These are phyloP conservation scores for Didymella exigua DNA, from an alignment of 2,329 filamentous ascomycete genomes.

Conservation along the genomic window DNA sequence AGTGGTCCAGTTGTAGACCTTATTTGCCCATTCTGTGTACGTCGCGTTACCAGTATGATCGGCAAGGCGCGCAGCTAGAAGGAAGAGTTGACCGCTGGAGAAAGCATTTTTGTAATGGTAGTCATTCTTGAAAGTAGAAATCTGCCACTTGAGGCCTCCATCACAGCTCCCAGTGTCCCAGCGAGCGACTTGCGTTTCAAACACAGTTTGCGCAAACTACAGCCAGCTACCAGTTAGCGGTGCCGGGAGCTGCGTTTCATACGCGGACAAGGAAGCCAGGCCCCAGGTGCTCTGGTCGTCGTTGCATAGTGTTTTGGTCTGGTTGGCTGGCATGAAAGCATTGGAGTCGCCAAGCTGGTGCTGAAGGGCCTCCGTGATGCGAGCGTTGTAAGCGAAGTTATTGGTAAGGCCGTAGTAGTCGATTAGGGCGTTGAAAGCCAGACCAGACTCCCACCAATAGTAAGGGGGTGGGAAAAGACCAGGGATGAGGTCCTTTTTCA, in stretches of 20 bases:
- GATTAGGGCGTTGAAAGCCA: slow-evolving; percentile 29
- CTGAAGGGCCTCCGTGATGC: slow-evolving; percentile 49
- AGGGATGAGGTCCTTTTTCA: slow-evolving; percentile 11
- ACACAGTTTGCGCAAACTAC: slow-evolving; percentile 70
- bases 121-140: slow-evolving; percentile 74
- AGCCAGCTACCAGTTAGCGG: slow-evolving; percentile 56
- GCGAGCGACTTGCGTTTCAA: slow-evolving; percentile 68
- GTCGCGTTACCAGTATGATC: slow-evolving; percentile 66
- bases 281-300: slow-evolving; percentile 76
- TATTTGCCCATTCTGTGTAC: slow-evolving; percentile 65
- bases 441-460: slow-evolving; percentile 34
- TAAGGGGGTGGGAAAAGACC: slow-evolving; percentile 30
- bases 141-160: slow-evolving; percentile 75
- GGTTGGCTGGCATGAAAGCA: slow-evolving; percentile 50
- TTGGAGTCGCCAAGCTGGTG: slow-evolving; percentile 42
- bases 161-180: slow-evolving; percentile 71
- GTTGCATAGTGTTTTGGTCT: slow-evolving; percentile 60
- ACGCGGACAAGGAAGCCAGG: slow-evolving; percentile 68
- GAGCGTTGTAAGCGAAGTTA: slow-evolving; percentile 49
- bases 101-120: slow-evolving; percentile 79
- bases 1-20: slow-evolving; percentile 62
- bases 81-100: slow-evolving; percentile 78
- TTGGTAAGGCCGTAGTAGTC: slow-evolving; percentile 53
- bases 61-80: slow-evolving; percentile 75
- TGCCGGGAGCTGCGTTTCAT: slow-evolving; percentile 68